Conservation (phyloP, 176 grass and related monocot genomes). For the Oryza glaberrima region DNA sequence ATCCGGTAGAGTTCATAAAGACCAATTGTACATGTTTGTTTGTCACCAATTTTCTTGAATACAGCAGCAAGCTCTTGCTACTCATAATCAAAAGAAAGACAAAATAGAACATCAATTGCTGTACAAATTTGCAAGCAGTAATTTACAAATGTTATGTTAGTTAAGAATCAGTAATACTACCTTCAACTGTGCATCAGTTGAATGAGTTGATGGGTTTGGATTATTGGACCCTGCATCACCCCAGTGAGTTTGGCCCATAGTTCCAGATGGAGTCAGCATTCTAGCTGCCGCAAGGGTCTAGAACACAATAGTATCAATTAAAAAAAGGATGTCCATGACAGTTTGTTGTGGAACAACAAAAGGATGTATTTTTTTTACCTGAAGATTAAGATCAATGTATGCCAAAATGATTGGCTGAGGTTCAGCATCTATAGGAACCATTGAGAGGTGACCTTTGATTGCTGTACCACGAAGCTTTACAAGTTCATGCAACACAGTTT, state of each 20-base stretch:
- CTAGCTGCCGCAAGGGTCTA: slow-evolving; percentile 98
- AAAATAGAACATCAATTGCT: slow-evolving; percentile 1
- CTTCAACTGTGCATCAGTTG: slow-evolving; percentile 90
- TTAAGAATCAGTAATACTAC: slow-evolving; percentile 31
- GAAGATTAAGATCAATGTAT: slow-evolving; percentile 99
- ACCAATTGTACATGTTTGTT: slow-evolving; percentile 94
- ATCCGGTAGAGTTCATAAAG: slow-evolving; percentile 95
- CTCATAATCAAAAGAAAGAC: slow-evolving; percentile 22
- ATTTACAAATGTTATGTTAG: neutral
- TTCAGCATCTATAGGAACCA: slow-evolving; percentile 98
- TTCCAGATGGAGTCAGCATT: slow-evolving; percentile 96
- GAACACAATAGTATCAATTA: slow-evolving; percentile 26
- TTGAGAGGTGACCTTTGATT: slow-evolving; percentile 99
- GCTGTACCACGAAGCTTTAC: slow-evolving; percentile 97
- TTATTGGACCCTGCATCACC: slow-evolving; percentile 81
- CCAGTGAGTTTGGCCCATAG: slow-evolving; percentile 95
- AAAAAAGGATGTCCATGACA: neutral
- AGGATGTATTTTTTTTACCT: slow-evolving; percentile 49
- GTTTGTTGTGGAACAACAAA: neutral
- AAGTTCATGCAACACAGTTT: slow-evolving; percentile 98
- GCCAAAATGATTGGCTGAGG: slow-evolving; percentile 99
- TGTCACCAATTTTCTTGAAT: slow-evolving; percentile 99
- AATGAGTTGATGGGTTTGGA: slow-evolving; percentile 78
- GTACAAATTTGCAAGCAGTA: neutral
- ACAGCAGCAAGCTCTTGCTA: slow-evolving; percentile 99